These are phyloP conservation scores for Cercophora samala DNA, from an alignment of 495 filamentous ascomycete species.

Conservation along the genomic window DNA sequence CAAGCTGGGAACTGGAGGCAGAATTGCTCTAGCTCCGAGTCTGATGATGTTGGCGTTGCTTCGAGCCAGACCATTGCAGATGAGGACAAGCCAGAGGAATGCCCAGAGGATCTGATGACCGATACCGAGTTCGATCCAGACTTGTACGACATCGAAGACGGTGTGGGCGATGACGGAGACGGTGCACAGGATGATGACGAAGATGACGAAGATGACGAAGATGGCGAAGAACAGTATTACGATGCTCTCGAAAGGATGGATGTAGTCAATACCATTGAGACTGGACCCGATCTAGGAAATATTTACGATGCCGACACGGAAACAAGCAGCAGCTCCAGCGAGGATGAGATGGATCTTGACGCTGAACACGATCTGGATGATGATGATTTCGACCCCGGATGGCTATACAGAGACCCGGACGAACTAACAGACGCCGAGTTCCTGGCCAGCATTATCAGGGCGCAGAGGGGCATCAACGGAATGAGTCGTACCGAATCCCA, in stretches of 20 bases:
- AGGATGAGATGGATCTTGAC: not conserved
- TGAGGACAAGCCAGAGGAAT: not conserved
- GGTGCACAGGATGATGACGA: no score
- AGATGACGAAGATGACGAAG: no score
- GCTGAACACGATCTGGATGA: not conserved
- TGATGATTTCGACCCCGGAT: no score
- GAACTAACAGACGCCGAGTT: not conserved
- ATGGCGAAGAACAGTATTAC: no score
- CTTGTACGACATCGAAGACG: not conserved
- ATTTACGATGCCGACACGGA: no score
- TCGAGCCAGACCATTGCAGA: not conserved
- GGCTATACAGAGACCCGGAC: no score
- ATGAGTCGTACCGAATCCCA: no score
- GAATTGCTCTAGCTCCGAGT: not conserved
- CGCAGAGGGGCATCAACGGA: not conserved
- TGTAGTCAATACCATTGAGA: no score
- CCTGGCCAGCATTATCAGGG: not conserved
- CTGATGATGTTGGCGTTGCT: not conserved
- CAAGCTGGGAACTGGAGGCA: not conserved
- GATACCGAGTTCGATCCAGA: not conserved
- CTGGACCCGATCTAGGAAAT: no score
- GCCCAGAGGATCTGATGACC: not conserved
- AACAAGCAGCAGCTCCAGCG: not conserved
- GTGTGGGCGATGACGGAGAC: not conserved
- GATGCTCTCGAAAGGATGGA: no score